Evolutionary conservation across 164 flowering plant genomes (phyloP), one percentile per base, ranked within the genome.

Genomic region (Vitis rotundifolia): DNA sequence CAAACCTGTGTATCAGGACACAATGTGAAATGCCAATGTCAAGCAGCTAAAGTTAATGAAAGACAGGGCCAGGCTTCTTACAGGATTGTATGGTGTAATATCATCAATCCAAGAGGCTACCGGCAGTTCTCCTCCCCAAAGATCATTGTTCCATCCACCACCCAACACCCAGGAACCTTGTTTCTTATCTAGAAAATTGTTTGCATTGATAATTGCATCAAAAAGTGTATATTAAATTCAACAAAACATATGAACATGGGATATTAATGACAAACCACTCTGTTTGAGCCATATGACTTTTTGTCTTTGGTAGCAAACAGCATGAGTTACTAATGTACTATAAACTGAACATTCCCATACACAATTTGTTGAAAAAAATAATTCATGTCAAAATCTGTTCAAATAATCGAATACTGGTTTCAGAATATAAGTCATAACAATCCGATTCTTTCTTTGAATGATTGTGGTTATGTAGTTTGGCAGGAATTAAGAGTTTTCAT

Each of bases 61-160:
- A 9, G 3, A 22, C 67, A 15, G 51, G 11, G 3, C 26, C 66
- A 15, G 51, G 61, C 63, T 67, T 72, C 89, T 76, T 81, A 94
- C 99, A 67, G 99, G 99, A 82, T 94, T 91, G 29, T 85, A 64
- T 70, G 89, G 86, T 4, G 97, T 84, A 52, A 92, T 71, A 75
- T 89, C 85, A 86, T 94, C 99, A 71, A 94, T 83, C 99, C 99
- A 94, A 58, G 91, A 83, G 26, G 94, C 88, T 61, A 55, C 62
- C 54, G 97, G 97, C 81, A 86, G 61, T 57, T 87, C 93, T 70
- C 97, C 97, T 26, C 97, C 99, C 99, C 97, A 92, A 2, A 87
- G 82, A 58, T 90, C 94, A 83, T 94, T 90, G 80, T 90, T 94
- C 99, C 99, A 94, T 68, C 99, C 97, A 78, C 97, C 97, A 73